Conservation (phyloP, 768 basidiomycete genomes). For the Myochromella boudieri region DNA sequence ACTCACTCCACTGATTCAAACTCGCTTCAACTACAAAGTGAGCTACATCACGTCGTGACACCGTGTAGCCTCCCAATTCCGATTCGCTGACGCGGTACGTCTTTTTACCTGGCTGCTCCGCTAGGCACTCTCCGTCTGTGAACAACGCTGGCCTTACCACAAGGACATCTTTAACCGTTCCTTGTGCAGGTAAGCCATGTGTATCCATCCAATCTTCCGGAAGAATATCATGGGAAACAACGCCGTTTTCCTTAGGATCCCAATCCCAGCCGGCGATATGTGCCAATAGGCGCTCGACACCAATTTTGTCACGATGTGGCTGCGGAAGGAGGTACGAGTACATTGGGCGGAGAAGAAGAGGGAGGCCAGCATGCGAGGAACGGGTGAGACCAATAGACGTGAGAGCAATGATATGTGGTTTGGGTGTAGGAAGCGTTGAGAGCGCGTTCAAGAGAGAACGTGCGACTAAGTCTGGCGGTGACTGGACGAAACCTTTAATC, state of each 20-base stretch:
- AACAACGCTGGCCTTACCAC: slow-evolving; percentile 59
- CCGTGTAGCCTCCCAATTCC: slow-evolving; percentile 46
- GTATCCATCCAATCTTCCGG: slow-evolving; percentile 38
- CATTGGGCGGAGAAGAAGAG: slow-evolving; percentile 45
- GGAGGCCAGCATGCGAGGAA: slow-evolving; percentile 42
- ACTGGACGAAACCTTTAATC: slow-evolving; percentile 46
- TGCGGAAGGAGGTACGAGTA: slow-evolving; percentile 43
- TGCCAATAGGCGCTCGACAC: slow-evolving; percentile 49
- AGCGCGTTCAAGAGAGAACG: slow-evolving; percentile 55
- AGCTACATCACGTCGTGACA: slow-evolving; percentile 64
- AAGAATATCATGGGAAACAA: slow-evolving; percentile 42
- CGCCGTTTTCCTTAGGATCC: slow-evolving; percentile 36
- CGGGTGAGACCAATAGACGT: slow-evolving; percentile 53
- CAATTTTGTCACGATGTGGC: slow-evolving; percentile 64
- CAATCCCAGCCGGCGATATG: slow-evolving; percentile 53
- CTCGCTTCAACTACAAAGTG: slow-evolving; percentile 59
- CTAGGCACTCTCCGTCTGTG: slow-evolving; percentile 53
- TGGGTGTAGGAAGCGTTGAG: slow-evolving; percentile 45
- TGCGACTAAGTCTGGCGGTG: slow-evolving; percentile 59
- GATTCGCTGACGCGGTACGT: slow-evolving; percentile 45
- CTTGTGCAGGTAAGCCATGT: slow-evolving; percentile 40
- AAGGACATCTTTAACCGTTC: slow-evolving; percentile 43
- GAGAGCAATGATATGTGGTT: slow-evolving; percentile 50
- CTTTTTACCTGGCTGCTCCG: slow-evolving; percentile 26
- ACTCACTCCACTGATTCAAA: slow-evolving; percentile 49